Conservation (phyloP, 1,284 basidiomycete species). For the Papiliotrema nemorosa region DNA sequence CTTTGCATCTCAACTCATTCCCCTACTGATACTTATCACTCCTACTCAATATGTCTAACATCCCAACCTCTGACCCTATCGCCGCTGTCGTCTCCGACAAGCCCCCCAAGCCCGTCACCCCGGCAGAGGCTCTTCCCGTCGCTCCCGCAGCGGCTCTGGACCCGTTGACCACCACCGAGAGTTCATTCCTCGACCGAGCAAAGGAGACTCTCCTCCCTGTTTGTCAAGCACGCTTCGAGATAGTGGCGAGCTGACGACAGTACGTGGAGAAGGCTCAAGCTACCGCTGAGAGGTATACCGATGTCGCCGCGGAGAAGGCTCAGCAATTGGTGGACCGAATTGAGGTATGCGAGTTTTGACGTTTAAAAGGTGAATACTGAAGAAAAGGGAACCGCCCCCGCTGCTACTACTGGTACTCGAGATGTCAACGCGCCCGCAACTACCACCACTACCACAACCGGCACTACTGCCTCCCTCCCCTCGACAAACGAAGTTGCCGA, state of each 20-base stretch:
- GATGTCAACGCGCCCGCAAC: constrained; percentile 8
- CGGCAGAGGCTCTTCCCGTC: constrained; percentile 20
- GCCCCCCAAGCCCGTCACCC: constrained; percentile 27
- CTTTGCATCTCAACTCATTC: too few species aligned
- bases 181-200: constrained; percentile 31
- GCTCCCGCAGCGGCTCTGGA: constrained; percentile 31
- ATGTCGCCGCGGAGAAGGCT: constrained; percentile 40
- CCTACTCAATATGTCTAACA: too few species aligned
- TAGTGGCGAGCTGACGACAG: constrained; percentile 8
- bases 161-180: constrained; percentile 24
- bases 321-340: constrained; percentile 38
- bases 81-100: constrained; percentile 3
- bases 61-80: too few species aligned
- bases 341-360: constrained; percentile 16
- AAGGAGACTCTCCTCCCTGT: constrained; percentile 36
- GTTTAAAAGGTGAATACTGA: background rate
- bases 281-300: constrained; percentile 37
- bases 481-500: constrained; percentile 18
- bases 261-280: constrained; percentile 30
- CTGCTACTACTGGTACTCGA: constrained; percentile 2
- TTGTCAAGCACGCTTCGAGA: constrained; percentile 5
- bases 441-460: constrained; percentile 4
- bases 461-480: constrained; percentile 1
- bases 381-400: background rate
- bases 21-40: too few species aligned